phyloP scores from a whole-genome alignment of 2,329 filamentous ascomycete species.

The Pleochaeta shiraiana region DNA sequence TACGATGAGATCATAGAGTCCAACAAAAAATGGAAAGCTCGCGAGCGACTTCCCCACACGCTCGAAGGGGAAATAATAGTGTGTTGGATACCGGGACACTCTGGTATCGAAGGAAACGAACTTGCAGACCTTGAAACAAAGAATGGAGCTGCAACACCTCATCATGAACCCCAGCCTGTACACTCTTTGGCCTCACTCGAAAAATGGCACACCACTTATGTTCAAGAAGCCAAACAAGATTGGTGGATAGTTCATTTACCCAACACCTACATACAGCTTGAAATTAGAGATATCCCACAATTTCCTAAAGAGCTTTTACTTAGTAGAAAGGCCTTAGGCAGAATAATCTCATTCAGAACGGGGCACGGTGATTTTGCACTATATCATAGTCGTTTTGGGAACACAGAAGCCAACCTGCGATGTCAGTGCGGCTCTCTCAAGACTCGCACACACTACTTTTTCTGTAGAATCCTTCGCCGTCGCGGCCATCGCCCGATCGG shows the following conservation, averaged over 20 bases:
- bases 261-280: neutral
- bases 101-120: neutral
- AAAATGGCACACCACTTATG: neutral
- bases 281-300: neutral
- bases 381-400: neutral
- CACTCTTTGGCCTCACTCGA: neutral
- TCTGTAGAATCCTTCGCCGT: neutral
- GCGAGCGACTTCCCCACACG: neutral
- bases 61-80: neutral
- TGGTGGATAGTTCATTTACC: neutral
- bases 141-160: neutral
- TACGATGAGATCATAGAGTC: neutral
- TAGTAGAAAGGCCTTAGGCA: neutral
- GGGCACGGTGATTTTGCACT: neutral
- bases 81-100: neutral
- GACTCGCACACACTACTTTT: neutral
- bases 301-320: neutral
- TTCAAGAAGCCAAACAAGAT: neutral
- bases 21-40: neutral
- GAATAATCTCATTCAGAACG: neutral
- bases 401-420: neutral
- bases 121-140: neutral
- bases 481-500: neutral
- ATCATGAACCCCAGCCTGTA: neutral
- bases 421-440: neutral